These are phyloP conservation scores for Eucalyptus erythrocorys DNA, from an alignment of 345 rosid species.

Conservation along the genomic window DNA sequence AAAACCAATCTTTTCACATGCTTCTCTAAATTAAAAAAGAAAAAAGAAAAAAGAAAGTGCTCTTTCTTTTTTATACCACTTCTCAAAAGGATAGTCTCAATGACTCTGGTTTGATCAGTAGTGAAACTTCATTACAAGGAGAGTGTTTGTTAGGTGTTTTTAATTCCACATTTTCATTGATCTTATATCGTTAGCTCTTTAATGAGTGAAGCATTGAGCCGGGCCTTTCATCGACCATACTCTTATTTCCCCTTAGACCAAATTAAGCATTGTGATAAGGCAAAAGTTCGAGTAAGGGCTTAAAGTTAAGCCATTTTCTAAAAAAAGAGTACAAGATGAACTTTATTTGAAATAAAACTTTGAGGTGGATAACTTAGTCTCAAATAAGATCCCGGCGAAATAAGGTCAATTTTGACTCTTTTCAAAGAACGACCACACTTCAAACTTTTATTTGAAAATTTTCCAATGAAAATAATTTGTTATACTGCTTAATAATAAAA, in stretches of 20 bases:
- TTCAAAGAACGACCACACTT: neutral
- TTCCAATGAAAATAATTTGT: neutral
- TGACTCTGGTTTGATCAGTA: neutral
- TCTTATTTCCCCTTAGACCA: neutral
- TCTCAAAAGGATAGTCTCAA: neutral
- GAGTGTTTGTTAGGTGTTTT: neutral
- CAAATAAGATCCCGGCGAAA: neutral
- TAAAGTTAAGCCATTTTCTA: neutral
- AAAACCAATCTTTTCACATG: neutral
- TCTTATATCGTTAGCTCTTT: neutral
- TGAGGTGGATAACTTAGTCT: rapidly evolving
- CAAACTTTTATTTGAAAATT: neutral
- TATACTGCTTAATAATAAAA: neutral
- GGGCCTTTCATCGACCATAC: neutral
- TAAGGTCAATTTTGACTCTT: neutral
- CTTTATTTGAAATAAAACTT: too few relatives aligned
- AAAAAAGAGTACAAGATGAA: neutral
- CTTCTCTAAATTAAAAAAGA: neutral
- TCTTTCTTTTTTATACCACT: neutral
- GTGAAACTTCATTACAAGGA: neutral
- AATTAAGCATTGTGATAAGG: neutral
- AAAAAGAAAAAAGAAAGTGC: too few relatives aligned
- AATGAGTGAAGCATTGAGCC: neutral
- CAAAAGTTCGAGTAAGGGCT: neutral
- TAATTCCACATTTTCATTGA: neutral